Conservation (phyloP, 441 rosid genomes). For the Breynia disticha region DNA sequence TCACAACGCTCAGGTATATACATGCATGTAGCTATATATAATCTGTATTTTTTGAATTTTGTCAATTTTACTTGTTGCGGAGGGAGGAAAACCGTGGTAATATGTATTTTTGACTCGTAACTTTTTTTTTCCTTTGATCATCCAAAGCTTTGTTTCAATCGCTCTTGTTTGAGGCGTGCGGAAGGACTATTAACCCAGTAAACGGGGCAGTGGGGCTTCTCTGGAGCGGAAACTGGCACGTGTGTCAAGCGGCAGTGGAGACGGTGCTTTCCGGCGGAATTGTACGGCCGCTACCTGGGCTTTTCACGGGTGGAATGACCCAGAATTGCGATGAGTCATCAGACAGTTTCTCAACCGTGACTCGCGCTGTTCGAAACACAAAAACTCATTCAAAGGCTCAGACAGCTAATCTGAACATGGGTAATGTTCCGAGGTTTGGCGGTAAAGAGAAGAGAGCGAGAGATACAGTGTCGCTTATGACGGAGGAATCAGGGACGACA, state of each 20-base stretch:
- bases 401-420: conserved; percentile 17
- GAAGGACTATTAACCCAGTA: conserved; percentile 47
- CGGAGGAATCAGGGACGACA: conserved; percentile 28
- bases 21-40: background rate
- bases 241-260: conserved; percentile 47
- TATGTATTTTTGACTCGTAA: background rate
- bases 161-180: conserved; percentile 51
- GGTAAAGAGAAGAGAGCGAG: conserved; percentile 26
- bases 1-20: conserved; percentile 39
- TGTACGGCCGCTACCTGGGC: conserved; percentile 29
- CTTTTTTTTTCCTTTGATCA: background rate
- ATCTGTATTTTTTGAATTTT: no score
- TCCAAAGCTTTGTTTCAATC: conserved; percentile 41
- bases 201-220: conserved; percentile 48
- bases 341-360: conserved; percentile 15
- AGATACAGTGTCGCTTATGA: conserved; percentile 21
- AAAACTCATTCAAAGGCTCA: conserved; percentile 19
- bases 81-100: no score
- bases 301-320: conserved; percentile 11
- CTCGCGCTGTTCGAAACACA: background rate
- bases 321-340: conserved; percentile 24
- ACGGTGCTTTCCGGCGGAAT: conserved; percentile 41
- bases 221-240: conserved; percentile 46
- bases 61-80: no score
- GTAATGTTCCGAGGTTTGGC: conserved; percentile 15